phyloP scores from a whole-genome alignment of 768 basidiomycete genomes.

The Tricholomella constricta region DNA sequence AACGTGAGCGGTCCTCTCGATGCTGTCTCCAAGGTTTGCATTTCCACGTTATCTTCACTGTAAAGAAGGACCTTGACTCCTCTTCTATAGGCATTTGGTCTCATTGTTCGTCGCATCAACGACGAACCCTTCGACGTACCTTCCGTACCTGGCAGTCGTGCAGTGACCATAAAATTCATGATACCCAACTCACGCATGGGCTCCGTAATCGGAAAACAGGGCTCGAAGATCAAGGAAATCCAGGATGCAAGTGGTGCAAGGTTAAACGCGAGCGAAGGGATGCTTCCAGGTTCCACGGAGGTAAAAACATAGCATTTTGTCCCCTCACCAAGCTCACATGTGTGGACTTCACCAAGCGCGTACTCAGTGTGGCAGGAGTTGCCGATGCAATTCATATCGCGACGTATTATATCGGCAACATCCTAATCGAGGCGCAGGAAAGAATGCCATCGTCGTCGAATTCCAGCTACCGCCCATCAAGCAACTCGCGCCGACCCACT shows the following conservation, averaged over 20 bases:
- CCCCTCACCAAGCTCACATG: constrained; percentile 9
- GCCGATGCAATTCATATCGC: constrained; percentile 99
- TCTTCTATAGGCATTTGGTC: constrained; percentile 82
- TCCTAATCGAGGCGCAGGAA: constrained; percentile 91
- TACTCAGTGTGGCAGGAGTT: constrained; percentile 96
- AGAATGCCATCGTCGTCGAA: constrained; percentile 71
- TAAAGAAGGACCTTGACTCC: background rate
- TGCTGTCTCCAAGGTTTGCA: constrained; percentile 92
- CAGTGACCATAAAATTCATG: constrained; percentile 99
- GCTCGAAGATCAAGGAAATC: constrained; percentile 98
- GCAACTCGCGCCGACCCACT: constrained; percentile 47
- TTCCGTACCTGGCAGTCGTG: constrained; percentile 95
- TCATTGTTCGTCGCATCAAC: constrained; percentile 98
- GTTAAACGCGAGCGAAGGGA: constrained; percentile 95
- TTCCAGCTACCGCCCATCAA: constrained; percentile 71
- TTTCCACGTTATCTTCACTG: background rate
- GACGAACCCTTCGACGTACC: constrained; percentile 98
- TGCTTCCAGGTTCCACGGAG: constrained; percentile 99
- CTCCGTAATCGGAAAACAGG: constrained; percentile 96
- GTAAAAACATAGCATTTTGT: constrained; percentile 42
- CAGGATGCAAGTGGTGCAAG: constrained; percentile 97
- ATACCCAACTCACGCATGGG: constrained; percentile 99
- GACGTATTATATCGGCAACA: constrained; percentile 98
- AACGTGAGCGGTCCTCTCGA: constrained; percentile 96
- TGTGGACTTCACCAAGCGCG: constrained; percentile 61